phyloP scores from a whole-genome alignment of 1,284 basidiomycete genomes.

The Flammula alnicola region DNA sequence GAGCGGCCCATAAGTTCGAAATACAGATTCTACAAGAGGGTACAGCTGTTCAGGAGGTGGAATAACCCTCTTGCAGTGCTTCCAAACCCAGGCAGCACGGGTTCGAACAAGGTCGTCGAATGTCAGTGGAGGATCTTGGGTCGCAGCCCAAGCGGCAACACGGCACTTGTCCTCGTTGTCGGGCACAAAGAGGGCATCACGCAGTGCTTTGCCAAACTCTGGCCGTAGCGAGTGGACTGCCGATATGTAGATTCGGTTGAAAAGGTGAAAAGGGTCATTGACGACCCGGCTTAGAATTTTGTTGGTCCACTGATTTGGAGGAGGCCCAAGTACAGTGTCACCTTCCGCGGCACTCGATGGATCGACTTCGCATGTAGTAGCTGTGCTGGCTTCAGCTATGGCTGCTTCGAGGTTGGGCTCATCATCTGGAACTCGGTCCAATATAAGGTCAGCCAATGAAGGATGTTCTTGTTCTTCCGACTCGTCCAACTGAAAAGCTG shows the following conservation, averaged over 20 bases:
- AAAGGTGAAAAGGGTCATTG: constrained; percentile 36
- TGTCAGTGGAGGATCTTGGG: constrained; percentile 20
- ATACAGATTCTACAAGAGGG: constrained; percentile 26
- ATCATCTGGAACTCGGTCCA: no score
- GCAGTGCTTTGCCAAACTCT: constrained; percentile 30
- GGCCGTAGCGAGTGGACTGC: constrained; percentile 30
- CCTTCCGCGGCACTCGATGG: background rate
- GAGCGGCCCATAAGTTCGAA: constrained; percentile 30
- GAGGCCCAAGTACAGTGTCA: background rate
- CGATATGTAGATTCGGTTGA: constrained; percentile 37
- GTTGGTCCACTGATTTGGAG: background rate
- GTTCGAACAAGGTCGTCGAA: constrained; percentile 25
- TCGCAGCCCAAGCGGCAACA: constrained; percentile 29
- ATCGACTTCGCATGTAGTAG: no score
- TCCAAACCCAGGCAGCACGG: constrained; percentile 29
- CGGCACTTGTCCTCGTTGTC: constrained; percentile 26
- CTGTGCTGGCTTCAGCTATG: no score
- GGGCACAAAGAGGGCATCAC: constrained; percentile 37
- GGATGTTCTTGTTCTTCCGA: no score
- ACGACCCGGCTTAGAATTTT: constrained; percentile 30
- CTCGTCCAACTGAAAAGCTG: no score
- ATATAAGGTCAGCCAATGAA: no score
- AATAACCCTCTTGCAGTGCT: constrained; percentile 28
- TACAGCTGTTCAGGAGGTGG: constrained; percentile 30
- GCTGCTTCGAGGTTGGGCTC: no score